Base-by-base conservation (phyloP, 1,284 basidiomycete species). In the Schizophyllum commune region DNA sequence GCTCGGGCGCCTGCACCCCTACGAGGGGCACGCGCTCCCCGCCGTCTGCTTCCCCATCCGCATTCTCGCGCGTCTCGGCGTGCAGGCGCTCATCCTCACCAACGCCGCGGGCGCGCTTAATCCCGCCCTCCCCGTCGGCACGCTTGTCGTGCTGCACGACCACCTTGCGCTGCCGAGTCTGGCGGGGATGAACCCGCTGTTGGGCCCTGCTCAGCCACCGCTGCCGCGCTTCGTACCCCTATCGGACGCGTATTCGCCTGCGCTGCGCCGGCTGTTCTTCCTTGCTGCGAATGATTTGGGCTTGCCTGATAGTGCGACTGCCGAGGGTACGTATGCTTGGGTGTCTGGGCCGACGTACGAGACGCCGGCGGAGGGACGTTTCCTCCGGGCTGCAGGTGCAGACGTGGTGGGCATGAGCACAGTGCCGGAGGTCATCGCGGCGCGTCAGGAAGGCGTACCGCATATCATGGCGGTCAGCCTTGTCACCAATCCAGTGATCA, bases 381-480 rank as follows among this genome's bases (percentile, higher is more conserved):
- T 91, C 70, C 73, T 93, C 57, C 77, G 89, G 21, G 73, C 73
- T n/a, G 83, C 82, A 0, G 91, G 91, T 4, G 91, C 85, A 3
- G 91, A 92, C 67, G 88, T 92, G 7, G 91, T 94, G 1, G 92
- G 92, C 2, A 94, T 94, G 92, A 91, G 88, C 66, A 94, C 92
- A 0, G 83, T 94, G n/a, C 92, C 92, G 0, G 92, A 94, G 74
- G 91, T 94, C n/a, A 75, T 94, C 19, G 89, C 85, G 0, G 92
- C 89, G 20, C 77, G 84, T 58, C 87, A 93, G 68, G 87, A 87
- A 66, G 86, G 86, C 0, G 64, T 94, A 63, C 53, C 53, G 5
- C 80, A 89, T 59, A 83, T 90, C 33, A 75, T 90, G 70, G 91
- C 90, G 9, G 76, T 94, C 55, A 91, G 86, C 65, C 76, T 94